phyloP scores from a whole-genome alignment of 768 basidiomycete genomes.

The Suillus tomentosus region DNA sequence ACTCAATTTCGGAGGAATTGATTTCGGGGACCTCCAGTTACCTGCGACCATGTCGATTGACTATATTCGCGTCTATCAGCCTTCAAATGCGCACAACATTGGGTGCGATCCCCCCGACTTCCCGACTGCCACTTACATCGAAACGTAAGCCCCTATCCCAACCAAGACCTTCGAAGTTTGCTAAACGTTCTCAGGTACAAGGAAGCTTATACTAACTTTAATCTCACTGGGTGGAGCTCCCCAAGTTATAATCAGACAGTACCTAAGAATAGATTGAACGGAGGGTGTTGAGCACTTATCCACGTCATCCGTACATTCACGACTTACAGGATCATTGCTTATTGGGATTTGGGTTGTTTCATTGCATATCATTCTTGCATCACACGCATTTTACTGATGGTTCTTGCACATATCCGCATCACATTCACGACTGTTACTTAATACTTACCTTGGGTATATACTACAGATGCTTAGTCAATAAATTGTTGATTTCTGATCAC shows the following conservation, averaged over 20 bases:
- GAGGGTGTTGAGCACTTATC: conserved; percentile 26
- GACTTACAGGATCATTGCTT: background rate
- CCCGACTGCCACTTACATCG: conserved; percentile 79
- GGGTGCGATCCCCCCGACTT: conserved; percentile 71
- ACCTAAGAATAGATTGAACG: conserved; percentile 56
- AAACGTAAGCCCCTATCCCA: conserved; percentile 47
- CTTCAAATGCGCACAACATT: conserved; percentile 46
- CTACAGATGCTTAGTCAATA: background rate
- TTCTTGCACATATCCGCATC: conserved; percentile 1
- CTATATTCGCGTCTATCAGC: conserved; percentile 80
- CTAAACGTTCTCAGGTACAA: conserved; percentile 33
- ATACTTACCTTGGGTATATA: background rate
- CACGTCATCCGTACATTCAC: background rate
- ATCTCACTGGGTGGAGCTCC: conserved; percentile 44
- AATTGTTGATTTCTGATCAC: conserved; percentile 31
- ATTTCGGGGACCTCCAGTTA: conserved; percentile 55
- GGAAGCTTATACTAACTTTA: conserved; percentile 47
- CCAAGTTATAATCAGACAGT: conserved; percentile 49
- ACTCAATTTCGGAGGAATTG: conserved; percentile 64
- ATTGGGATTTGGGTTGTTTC: conserved; percentile 2
- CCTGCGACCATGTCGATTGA: conserved; percentile 72
- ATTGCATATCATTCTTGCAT: conserved; percentile 1
- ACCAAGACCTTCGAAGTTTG: background rate
- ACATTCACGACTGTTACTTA: background rate
- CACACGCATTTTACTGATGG: background rate